Conservation (phyloP, 192 early-diverging fungal species). For the Borealophlyctis nickersoniae region DNA sequence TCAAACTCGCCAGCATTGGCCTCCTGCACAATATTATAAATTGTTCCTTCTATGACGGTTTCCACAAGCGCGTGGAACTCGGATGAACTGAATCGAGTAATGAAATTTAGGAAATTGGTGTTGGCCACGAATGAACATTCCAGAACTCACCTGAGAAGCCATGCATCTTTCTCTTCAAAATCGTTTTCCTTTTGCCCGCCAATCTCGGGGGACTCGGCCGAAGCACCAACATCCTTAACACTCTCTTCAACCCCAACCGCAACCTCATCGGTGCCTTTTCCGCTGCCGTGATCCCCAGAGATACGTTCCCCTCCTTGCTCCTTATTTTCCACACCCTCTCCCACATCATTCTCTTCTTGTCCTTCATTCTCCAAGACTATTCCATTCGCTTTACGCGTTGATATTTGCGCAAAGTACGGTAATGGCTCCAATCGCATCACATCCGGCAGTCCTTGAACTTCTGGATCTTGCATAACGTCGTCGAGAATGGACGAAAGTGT, state of each 20-base stretch:
- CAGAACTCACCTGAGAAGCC: neutral
- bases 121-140: neutral
- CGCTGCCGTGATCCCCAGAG: neutral
- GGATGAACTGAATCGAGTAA: slow-evolving; percentile 11
- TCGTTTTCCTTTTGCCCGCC: too few relatives aligned
- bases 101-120: neutral
- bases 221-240: too few relatives aligned
- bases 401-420: slow-evolving; percentile 40
- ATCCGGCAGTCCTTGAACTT: slow-evolving; percentile 26
- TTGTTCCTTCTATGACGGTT: slow-evolving; percentile 45
- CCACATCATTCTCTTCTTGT: neutral
- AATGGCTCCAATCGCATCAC: slow-evolving; percentile 10
- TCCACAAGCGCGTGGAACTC: slow-evolving; percentile 50
- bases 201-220: too few relatives aligned
- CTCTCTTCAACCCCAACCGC: too few relatives aligned
- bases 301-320: neutral
- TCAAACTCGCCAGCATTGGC: slow-evolving; percentile 49
- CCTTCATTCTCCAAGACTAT: neutral
- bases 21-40: slow-evolving; percentile 57
- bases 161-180: neutral
- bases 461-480: slow-evolving; percentile 40
- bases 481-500: slow-evolving; percentile 20
- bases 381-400: slow-evolving; percentile 4
- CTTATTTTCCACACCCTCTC: neutral
- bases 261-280: neutral